phyloP scores from a whole-genome alignment of 148 eudicot genomes.

The Arctostaphylos glauca region DNA sequence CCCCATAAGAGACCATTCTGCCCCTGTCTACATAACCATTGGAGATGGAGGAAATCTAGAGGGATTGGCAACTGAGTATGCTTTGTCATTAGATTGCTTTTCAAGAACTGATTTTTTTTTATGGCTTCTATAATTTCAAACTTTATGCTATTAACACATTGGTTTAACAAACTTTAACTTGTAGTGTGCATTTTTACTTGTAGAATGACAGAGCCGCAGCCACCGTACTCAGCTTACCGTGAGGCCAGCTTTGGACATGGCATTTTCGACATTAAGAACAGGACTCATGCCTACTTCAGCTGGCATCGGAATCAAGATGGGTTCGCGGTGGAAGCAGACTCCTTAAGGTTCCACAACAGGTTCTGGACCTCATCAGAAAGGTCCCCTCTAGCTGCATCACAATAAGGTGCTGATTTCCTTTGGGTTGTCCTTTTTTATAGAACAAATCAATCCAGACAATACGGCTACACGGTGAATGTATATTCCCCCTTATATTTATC shows the following conservation, averaged over 20 bases:
- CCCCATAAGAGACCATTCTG: slow-evolving; percentile 57
- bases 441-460: not conserved
- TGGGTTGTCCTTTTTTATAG: not conserved
- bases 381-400: slow-evolving; percentile 32
- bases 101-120: not conserved
- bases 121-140: not conserved
- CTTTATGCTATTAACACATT: not conserved
- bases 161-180: not conserved
- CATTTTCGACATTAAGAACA: slow-evolving; percentile 69
- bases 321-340: slow-evolving; percentile 68
- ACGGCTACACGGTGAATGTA: not conserved
- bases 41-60: slow-evolving; percentile 92
- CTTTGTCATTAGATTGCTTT: not conserved
- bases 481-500: no score
- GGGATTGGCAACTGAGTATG: slow-evolving; percentile 71
- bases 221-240: slow-evolving; percentile 69
- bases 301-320: slow-evolving; percentile 95
- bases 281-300: slow-evolving; percentile 66
- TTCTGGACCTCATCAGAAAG: slow-evolving; percentile 49
- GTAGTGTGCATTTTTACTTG: slow-evolving; percentile 15
- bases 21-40: slow-evolving; percentile 81
- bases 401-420: not conserved
- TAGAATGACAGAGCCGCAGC: slow-evolving; percentile 90
- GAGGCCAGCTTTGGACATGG: slow-evolving; percentile 96
- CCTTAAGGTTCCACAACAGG: slow-evolving; percentile 61